phyloP scores from a whole-genome alignment of 2,329 filamentous ascomycete genomes.

The Penicillium sp. region DNA sequence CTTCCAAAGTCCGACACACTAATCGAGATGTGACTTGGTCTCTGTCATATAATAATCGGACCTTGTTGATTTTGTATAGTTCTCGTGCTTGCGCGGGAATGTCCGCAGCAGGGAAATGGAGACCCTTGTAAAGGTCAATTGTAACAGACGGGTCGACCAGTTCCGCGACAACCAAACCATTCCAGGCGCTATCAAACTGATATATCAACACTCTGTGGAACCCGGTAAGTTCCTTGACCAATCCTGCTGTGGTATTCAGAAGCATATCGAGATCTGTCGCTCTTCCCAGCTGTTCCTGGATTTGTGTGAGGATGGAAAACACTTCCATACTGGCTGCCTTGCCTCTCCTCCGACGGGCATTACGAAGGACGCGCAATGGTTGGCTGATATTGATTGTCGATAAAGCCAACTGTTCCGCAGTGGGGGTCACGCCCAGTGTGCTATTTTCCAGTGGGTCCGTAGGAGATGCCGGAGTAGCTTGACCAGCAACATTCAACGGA shows the following conservation, averaged over 20 bases:
- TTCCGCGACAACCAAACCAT: slow-evolving; percentile 84
- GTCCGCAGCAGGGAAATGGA: slow-evolving; percentile 85
- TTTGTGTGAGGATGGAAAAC: slow-evolving; percentile 88
- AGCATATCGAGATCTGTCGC: slow-evolving; percentile 70
- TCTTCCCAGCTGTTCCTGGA: slow-evolving; percentile 72
- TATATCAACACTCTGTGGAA: slow-evolving; percentile 94
- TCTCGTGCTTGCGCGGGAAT: slow-evolving; percentile 84
- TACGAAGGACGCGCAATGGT: slow-evolving; percentile 73
- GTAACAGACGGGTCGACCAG: slow-evolving; percentile 77
- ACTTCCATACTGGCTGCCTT: slow-evolving; percentile 81
- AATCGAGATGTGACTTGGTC: slow-evolving; percentile 76
- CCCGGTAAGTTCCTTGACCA: slow-evolving; percentile 84
- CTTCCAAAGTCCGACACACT: slow-evolving; percentile 72
- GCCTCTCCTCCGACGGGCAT: slow-evolving; percentile 70
- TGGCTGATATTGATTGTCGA: slow-evolving; percentile 75
- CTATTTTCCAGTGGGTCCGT: slow-evolving; percentile 38
- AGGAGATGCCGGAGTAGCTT: slow-evolving; percentile 19
- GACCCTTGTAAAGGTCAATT: slow-evolving; percentile 78
- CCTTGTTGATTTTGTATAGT: slow-evolving; percentile 87
- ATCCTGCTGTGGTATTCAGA: slow-evolving; percentile 76
- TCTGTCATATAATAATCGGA: slow-evolving; percentile 81
- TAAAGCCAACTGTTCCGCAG: slow-evolving; percentile 68
- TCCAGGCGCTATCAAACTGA: slow-evolving; percentile 79
- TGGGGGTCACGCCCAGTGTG: slow-evolving; percentile 70
- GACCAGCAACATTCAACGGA: slow-evolving; percentile 25